These are phyloP conservation scores for Pyrrhoderma noxium DNA, from an alignment of 1,284 basidiomycete genomes.

Conservation along the genomic window DNA sequence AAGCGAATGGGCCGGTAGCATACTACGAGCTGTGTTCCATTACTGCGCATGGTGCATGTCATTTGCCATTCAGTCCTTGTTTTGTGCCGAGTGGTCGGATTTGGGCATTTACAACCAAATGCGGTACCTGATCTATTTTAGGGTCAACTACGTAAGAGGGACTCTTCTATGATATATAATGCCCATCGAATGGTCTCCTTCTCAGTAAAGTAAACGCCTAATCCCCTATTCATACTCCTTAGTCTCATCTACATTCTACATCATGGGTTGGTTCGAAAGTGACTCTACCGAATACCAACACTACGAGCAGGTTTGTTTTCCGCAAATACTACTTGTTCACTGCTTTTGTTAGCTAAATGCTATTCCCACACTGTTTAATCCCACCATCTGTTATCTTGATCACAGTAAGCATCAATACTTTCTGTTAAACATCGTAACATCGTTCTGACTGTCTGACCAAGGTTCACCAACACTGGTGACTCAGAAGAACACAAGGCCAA, in stretches of 20 bases:
- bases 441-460: neutral
- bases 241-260: constrained; percentile 22
- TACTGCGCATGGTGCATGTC: too few relatives aligned
- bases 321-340: neutral
- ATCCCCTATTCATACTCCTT: neutral
- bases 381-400: constrained; percentile 7
- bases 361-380: neutral
- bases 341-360: neutral
- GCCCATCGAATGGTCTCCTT: neutral
- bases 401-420: constrained; percentile 2
- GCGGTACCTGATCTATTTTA: too few relatives aligned
- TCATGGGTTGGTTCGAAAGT: constrained; percentile 47
- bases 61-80: too few relatives aligned
- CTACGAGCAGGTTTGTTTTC: constrained; percentile 35
- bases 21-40: too few relatives aligned
- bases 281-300: constrained; percentile 43
- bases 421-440: neutral
- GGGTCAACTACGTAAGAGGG: too few relatives aligned
- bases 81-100: too few relatives aligned
- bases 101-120: too few relatives aligned
- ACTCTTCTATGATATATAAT: neutral
- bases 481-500: constrained; percentile 19
- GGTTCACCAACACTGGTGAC: constrained; percentile 2
- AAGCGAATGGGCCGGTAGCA: too few relatives aligned
- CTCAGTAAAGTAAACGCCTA: too few relatives aligned